Evolutionary conservation across 1,284 basidiomycete species (phyloP).

Genomic region (Leccinum pseudoinsigne): DNA sequence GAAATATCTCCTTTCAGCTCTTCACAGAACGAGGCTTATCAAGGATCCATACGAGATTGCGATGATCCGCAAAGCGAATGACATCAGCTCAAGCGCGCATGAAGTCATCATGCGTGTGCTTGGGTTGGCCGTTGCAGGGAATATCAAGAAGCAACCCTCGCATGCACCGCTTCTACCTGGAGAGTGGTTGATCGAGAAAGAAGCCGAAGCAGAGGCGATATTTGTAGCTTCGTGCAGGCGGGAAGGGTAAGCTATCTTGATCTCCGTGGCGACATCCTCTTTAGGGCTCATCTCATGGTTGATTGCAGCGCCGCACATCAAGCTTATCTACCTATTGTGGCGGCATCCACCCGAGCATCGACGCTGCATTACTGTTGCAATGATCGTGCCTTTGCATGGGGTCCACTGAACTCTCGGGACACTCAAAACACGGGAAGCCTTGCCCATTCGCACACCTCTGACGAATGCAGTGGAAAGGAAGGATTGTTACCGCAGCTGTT

Average conservation of each 20-base stretch:
- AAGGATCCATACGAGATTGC: conserved; percentile 78
- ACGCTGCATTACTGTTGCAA: conserved; percentile 92
- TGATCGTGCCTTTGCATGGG: conserved; percentile 78
- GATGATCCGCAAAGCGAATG: conserved; percentile 75
- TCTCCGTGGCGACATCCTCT: background rate
- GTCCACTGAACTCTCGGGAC: conserved; percentile 60
- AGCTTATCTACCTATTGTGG: conserved; percentile 90
- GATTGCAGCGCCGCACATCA: conserved; percentile 70
- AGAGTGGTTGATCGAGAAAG: conserved; percentile 87
- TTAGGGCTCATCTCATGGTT: conserved; percentile 7
- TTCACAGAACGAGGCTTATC: conserved; percentile 75
- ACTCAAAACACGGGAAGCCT: conserved; percentile 52
- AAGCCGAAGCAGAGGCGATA: conserved; percentile 88
- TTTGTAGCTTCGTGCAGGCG: conserved; percentile 87
- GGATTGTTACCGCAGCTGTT: conserved; percentile 74
- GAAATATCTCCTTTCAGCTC: conserved; percentile 66
- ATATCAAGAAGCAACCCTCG: conserved; percentile 41
- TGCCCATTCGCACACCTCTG: conserved; percentile 33
- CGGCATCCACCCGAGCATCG: conserved; percentile 78
- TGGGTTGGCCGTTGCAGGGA: conserved; percentile 64
- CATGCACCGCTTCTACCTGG: conserved; percentile 57
- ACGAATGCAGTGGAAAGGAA: conserved; percentile 21
- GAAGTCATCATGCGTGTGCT: conserved; percentile 90
- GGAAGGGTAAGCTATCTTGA: conserved; percentile 60
- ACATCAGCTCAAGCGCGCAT: conserved; percentile 85